Evolutionary conservation across 257 asterid genomes (phyloP).

Genomic region (Plantago ovata): DNA sequence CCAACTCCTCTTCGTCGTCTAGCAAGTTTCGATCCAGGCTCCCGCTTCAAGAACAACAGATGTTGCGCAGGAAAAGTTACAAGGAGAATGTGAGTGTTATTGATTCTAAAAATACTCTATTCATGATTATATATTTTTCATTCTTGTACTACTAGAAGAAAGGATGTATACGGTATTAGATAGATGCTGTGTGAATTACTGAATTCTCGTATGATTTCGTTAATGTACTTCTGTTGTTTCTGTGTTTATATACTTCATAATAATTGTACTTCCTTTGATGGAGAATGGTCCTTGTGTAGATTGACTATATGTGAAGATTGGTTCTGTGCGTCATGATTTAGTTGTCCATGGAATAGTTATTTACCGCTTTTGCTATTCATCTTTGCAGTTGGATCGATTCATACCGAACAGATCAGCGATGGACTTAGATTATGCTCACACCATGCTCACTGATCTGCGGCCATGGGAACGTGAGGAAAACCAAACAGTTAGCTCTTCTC

Average conservation of each 20-base stretch:
- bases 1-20: constrained; percentile 24
- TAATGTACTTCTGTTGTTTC: too few species aligned
- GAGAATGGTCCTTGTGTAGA: too few species aligned
- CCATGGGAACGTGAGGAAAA: constrained; percentile 95
- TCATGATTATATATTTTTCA: too few species aligned
- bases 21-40: constrained; percentile 31
- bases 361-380: not conserved
- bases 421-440: constrained; percentile 82
- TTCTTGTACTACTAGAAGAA: too few species aligned
- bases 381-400: constrained; percentile 82
- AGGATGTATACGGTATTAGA: too few species aligned
- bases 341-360: not conserved
- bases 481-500: constrained; percentile 56
- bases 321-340: too few species aligned
- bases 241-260: too few species aligned
- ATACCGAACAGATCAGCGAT: constrained; percentile 95
- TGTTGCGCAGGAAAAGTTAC: constrained; percentile 33
- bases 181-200: too few species aligned
- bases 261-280: too few species aligned
- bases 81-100: constrained; percentile 42
- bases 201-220: too few species aligned
- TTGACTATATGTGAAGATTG: too few species aligned
- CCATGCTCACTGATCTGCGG: constrained; percentile 77
- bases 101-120: too few species aligned
- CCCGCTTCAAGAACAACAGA: constrained; percentile 48